Percentiles rank a stretch among this genome's conserved stretches.
These are phyloP conservation scores for Paraurostyla sp. DNA, from an alignment of 73 alveolate species.

Conservation along the genomic window DNA sequence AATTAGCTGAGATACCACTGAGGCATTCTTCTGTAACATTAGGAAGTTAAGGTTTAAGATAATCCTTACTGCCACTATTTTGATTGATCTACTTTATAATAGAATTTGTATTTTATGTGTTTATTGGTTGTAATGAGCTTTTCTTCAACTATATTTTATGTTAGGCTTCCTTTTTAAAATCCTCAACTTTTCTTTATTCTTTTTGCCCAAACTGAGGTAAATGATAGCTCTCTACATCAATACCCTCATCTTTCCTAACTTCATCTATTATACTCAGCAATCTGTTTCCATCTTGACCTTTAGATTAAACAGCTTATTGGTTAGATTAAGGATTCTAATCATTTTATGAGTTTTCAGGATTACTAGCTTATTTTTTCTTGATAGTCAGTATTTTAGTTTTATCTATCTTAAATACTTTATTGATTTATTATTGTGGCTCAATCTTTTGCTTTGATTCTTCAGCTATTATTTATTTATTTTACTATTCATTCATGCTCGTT, in stretches of 20 bases:
- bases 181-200: background rate
- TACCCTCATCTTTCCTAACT: conserved; percentile 44
- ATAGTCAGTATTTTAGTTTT: no score
- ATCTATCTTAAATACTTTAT: no score
- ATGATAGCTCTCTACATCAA: conserved; percentile 25
- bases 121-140: background rate
- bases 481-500: no score
- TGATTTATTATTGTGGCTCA: no score
- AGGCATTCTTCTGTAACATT: conserved; percentile 36
- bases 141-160: background rate
- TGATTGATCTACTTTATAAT: background rate
- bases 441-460: no score
- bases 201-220: background rate
- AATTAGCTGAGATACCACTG: conserved; percentile 9
- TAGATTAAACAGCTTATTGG: background rate
- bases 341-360: no score
- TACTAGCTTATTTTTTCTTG: no score
- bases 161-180: conserved; percentile 4
- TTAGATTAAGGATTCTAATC: no score
- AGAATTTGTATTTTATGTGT: background rate
- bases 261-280: conserved; percentile 9
- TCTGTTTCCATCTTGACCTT: background rate
- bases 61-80: background rate
- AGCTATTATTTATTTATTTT: no score
- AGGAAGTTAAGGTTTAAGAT: conserved; percentile 13